phyloP scores from a whole-genome alignment of 176 grass and related monocot genomes.

The Avena atlantica region DNA sequence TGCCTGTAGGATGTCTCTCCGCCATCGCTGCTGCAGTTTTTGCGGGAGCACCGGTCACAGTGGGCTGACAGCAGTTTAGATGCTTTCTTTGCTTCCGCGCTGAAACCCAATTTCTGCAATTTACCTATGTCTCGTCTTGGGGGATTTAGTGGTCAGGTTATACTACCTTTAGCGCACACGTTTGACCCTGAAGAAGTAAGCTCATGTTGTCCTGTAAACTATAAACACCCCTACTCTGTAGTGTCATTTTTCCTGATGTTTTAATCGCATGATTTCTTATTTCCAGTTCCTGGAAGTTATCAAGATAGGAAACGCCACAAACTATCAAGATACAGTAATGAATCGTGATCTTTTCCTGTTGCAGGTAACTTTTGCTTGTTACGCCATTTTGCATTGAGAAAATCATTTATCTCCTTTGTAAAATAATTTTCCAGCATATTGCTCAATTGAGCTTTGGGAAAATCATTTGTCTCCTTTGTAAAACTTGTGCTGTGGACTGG shows the following conservation, averaged over 20 bases:
- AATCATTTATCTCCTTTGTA: neutral
- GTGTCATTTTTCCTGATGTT: neutral
- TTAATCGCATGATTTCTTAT: neutral
- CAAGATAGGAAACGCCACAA: conserved; percentile 59
- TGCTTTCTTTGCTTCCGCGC: conserved; percentile 66
- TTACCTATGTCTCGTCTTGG: conserved; percentile 54
- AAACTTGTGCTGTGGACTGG: conserved; percentile 25
- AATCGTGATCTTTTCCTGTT: conserved; percentile 83
- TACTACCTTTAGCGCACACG: conserved; percentile 70
- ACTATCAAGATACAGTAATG: conserved; percentile 52
- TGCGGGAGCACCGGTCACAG: conserved; percentile 78
- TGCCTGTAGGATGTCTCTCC: conserved; percentile 64
- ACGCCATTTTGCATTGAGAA: neutral
- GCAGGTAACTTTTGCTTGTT: conserved; percentile 57
- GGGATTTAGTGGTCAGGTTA: conserved; percentile 68
- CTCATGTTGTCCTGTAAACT: neutral
- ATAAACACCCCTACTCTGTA: neutral
- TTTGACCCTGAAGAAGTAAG: conserved; percentile 79
- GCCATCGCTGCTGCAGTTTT: conserved; percentile 51
- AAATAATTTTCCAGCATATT: neutral
- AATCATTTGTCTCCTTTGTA: neutral
- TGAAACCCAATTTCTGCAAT: conserved; percentile 64
- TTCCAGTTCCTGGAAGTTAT: conserved; percentile 88
- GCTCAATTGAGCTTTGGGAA: neutral
- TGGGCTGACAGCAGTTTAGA: conserved; percentile 78